Evolutionary conservation across 2,329 filamentous ascomycete genomes (phyloP).

Genomic region (Sporothrix sp.): DNA sequence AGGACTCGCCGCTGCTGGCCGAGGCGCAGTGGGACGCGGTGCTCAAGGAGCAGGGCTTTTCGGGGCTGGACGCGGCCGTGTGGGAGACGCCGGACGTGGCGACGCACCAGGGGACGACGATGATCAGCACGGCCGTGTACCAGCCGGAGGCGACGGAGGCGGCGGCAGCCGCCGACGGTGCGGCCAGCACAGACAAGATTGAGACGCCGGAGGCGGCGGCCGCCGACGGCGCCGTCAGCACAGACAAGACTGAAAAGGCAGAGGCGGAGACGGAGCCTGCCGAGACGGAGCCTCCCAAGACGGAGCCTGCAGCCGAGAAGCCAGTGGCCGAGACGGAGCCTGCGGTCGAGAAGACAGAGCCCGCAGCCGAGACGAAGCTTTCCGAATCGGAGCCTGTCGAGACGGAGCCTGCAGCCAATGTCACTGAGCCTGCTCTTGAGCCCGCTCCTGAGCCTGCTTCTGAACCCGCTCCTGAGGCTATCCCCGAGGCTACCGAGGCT

Average conservation of each 20-base stretch:
- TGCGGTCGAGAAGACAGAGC: too few species aligned
- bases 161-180: background rate
- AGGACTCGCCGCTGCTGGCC: slow-evolving; percentile 16
- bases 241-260: background rate
- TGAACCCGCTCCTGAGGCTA: too few species aligned
- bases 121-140: slow-evolving; percentile 15
- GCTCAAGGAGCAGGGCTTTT: slow-evolving; percentile 15
- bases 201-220: background rate
- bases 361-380: too few species aligned
- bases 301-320: background rate
- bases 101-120: slow-evolving; percentile 17
- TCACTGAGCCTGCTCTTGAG: too few species aligned
- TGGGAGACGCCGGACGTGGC: slow-evolving; percentile 17
- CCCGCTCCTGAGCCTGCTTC: too few species aligned
- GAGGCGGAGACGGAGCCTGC: background rate
- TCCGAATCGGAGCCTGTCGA: too few species aligned
- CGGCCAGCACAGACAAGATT: background rate
- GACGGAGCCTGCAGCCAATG: too few species aligned
- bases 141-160: background rate
- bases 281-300: background rate
- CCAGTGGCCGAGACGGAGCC: too few species aligned
- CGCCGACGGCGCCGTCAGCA: background rate
- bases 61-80: slow-evolving; percentile 15
- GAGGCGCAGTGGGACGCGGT: slow-evolving; percentile 16
- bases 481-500: too few species aligned